Base-by-base conservation (phyloP, 148 eudicot species). In the Fagopyrum tataricum region DNA sequence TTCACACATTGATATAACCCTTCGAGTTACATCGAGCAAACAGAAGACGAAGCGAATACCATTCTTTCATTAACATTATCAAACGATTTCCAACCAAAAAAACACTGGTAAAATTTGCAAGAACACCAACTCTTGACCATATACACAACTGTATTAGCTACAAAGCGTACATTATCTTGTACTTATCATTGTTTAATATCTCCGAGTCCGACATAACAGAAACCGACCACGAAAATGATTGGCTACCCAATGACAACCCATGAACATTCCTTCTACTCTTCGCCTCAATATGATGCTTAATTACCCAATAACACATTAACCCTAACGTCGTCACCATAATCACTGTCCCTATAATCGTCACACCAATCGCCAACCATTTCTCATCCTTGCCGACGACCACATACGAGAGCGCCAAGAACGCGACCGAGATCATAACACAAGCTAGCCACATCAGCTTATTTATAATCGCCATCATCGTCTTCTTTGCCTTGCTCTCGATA, bases 111-210 rank as follows among this genome's bases (percentile, higher is more conserved):
- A 44, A 11, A 6, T 44, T 44, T 44, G 47, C 47, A 44, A 4
- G 47, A 6, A 44, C 11, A 43, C 46, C 46, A 44, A 44, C 47
- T 44, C 47, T 4, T 44, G 10, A 44, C 11, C 47, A 44, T 44
- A 56, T 56, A 56, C 62, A 17, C 20, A 74, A 31, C 37, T 31
- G 37, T 31, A 3, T 1, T 31, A 3, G 37, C 37, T 78, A 86
- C 9, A 86, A 74, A 24, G 89, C 89, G 59, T 84, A 86, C 6
- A 82, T 73, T 13, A 79, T 84, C 71, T 70, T 84, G 37, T 76
- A 80, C 67, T 39, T 55, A 47, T 82, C 87, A 40, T 78, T 75
- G 58, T 72, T 76, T 14, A 20, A 11, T 14, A 79, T 72, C 70
- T 84, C 87, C 14, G 82, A 81, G 67, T 75, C 85, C 46, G 87